These are phyloP conservation scores for Setaria italica DNA, from an alignment of 202 grass and related monocot species.

Conservation along the genomic window DNA sequence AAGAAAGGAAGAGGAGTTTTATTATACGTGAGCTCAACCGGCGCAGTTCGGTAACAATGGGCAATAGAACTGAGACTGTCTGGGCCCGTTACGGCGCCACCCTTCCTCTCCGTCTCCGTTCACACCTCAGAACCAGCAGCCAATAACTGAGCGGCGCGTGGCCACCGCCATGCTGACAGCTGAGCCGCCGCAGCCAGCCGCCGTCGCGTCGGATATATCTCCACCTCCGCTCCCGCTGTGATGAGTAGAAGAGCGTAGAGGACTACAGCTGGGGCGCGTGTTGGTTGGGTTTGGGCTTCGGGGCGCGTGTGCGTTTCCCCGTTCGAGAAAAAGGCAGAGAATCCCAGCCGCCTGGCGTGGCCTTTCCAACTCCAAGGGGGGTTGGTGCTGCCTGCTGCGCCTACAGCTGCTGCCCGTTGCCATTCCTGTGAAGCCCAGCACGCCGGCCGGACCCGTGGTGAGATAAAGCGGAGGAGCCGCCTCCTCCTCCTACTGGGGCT, in stretches of 20 bases:
- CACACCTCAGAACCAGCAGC: too few relatives aligned
- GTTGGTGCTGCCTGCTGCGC: constrained; percentile 34
- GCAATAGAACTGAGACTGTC: too few relatives aligned
- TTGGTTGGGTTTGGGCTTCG: neutral
- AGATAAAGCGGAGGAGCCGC: neutral
- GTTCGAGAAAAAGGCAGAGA: constrained; percentile 25
- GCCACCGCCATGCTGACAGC: too few relatives aligned
- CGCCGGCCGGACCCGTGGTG: neutral
- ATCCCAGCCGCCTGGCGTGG: neutral
- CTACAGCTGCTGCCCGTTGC: constrained; percentile 19
- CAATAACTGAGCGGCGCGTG: too few relatives aligned
- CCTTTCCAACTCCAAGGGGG: constrained; percentile 15
- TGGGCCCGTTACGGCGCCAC: too few relatives aligned
- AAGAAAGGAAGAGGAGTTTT: too few relatives aligned
- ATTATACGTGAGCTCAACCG: too few relatives aligned
- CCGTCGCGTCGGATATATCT: too few relatives aligned
- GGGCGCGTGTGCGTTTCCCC: constrained; percentile 39
- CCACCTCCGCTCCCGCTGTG: too few relatives aligned
- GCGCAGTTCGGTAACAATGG: too few relatives aligned
- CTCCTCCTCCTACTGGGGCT: neutral
- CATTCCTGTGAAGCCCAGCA: constrained; percentile 29
- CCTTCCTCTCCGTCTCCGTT: too few relatives aligned
- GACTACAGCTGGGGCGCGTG: constrained; percentile 25
- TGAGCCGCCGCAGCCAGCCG: too few relatives aligned
- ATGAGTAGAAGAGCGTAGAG: neutral